Evolutionary conservation across 2,329 filamentous ascomycete genomes (phyloP), one percentile per base, ranked within the genome.

Genomic region (Alternaria burnsii): DNA sequence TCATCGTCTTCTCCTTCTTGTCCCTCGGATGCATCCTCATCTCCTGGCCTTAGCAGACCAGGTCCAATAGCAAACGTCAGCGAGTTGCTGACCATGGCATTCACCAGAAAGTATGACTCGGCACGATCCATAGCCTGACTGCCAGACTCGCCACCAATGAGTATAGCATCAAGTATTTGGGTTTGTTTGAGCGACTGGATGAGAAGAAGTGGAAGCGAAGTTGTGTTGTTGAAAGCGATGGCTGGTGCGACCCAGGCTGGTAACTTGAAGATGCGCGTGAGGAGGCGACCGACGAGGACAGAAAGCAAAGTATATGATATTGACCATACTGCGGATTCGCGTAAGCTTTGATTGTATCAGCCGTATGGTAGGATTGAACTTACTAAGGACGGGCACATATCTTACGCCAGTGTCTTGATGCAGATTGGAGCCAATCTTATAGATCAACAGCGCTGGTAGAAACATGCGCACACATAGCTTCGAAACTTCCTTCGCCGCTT

Each of bases 21-120:
- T 9, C 80, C 75, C 3, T 81, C 75, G 1, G 80, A 76, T 5
- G 73, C 67, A 50, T 82, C 79, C 53, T 83, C 81, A 9, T 80
- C 76, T 16, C 75, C 71, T 11, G 59, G 77, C 75, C 86, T 84
- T 47, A 90, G 81, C 40, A 90, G 78, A 12, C 83, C 79, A 1
- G 88, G 88, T 0, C 88, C 88, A 3, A 90, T 78, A 0, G 86
- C 86, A 71, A 90, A 91, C 0, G 88, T 90, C 59, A 90, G 76
- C 53, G 84, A 86, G 68, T 88, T 89, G 42, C 83, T 84, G 10
- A 90, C 81, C 55, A 89, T 89, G 4, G 88, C 84, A 64, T 88
- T 89, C 59, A 91, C 84, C 4, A 91, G 77, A 69, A 91, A 89
- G 73, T 89, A 91, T 14, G 85, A 86, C 70, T 89, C 87, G 7